Evolutionary conservation across 805 yeast species (phyloP), one percentile per base, ranked within the genome.

Genomic region (Barnettozyma californica): DNA sequence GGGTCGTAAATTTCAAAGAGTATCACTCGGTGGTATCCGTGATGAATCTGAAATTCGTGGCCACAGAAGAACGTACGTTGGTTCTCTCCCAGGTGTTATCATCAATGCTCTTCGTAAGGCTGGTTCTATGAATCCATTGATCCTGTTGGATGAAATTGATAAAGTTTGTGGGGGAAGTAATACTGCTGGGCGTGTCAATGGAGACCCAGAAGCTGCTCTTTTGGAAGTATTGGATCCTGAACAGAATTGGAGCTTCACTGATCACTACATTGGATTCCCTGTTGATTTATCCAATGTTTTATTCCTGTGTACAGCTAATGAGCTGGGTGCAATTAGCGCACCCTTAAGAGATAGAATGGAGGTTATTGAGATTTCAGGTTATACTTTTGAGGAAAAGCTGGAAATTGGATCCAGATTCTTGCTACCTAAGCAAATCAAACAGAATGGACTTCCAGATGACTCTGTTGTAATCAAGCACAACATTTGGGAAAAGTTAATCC

Each of bases 11-110:
- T 84, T 87, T 63, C 92, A 87, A 62, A 73, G 95, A 38, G 75
- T 89, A 16, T 85, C 95, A 2, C 74, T 89, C 2, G 97, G 96
- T 25, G 97, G 97, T 36, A 78, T 89, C 40, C 82, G 85, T 53
- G 95, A 89, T 60, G 95, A 88, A 66, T 85, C 94, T 3, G 96
- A 89, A 57, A 83, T 89, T 48, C 75, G 95, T 53, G 97, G 96
- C 2, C 97, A 89, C 64, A 73, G 96, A 64, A 75, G 96, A 60
- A 89, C 96, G 0, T 89, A 89, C 63, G 91, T 89, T 35, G 96
- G 96, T 7, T 88, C 96, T 1, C 84, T 87, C 87, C 95, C 96
- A 0, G 97, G 97, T 9, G 70, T 85, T 41, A 69, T 89, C 25
- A 76, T 87, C 27, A 91, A 84, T 66, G 87, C 91, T 0, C 66